phyloP scores from a whole-genome alignment of 176 grass and related monocot species.

The Lolium rigidum region DNA sequence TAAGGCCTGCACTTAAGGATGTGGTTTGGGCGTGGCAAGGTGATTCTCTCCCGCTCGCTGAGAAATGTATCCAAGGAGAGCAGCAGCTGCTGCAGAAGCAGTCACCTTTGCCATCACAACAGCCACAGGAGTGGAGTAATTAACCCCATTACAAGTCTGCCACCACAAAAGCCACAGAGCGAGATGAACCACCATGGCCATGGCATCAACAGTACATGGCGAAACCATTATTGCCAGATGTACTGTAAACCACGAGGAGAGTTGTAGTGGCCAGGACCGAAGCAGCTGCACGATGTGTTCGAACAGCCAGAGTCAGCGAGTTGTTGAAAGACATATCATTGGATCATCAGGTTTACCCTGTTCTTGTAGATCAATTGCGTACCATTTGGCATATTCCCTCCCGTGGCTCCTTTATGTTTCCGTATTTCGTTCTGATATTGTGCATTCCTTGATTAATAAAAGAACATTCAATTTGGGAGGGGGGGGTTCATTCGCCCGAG shows the following conservation, averaged over 20 bases:
- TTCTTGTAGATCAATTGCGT: background rate
- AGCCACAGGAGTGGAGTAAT: background rate
- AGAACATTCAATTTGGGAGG: background rate
- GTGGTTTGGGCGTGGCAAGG: constrained; percentile 49
- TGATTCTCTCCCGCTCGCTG: background rate
- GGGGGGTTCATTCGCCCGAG: too few relatives aligned
- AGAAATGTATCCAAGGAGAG: background rate
- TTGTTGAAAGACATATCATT: background rate
- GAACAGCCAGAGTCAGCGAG: background rate
- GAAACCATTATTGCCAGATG: too few relatives aligned
- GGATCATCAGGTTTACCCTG: constrained; percentile 27
- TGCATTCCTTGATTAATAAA: too few relatives aligned
- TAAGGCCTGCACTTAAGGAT: too few relatives aligned
- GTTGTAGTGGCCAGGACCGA: background rate
- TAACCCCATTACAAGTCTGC: too few relatives aligned
- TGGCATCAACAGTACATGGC: too few relatives aligned
- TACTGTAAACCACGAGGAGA: background rate
- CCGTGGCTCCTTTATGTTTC: background rate
- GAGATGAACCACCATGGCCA: too few relatives aligned
- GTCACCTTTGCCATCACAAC: background rate
- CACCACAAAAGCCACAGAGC: too few relatives aligned
- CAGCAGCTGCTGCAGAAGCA: background rate
- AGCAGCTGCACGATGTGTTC: background rate
- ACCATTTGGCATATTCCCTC: background rate
- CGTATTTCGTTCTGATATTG: too few relatives aligned